phyloP scores from a whole-genome alignment of 768 basidiomycete genomes.

The Lentinus brumalis region DNA sequence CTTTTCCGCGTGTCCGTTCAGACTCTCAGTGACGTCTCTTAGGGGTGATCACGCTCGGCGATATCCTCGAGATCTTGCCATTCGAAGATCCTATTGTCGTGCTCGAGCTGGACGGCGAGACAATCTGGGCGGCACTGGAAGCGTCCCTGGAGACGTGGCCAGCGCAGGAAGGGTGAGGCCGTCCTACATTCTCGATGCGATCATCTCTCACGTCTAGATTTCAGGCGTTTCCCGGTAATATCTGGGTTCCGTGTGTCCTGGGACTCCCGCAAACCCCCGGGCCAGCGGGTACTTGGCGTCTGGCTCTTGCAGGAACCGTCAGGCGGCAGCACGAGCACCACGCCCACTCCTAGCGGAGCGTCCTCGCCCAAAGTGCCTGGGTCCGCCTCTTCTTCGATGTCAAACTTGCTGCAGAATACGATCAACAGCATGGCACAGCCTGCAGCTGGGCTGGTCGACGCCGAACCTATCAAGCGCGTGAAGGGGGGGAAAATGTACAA shows the following conservation, averaged over 20 bases:
- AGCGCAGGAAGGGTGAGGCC: slow-evolving; percentile 78
- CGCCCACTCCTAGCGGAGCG: slow-evolving; percentile 23
- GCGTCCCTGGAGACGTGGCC: slow-evolving; percentile 75
- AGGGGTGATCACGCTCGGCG: slow-evolving; percentile 80
- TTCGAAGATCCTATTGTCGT: slow-evolving; percentile 87
- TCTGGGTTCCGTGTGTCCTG: slow-evolving; percentile 84
- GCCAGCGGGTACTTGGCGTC: slow-evolving; percentile 72
- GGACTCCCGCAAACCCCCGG: slow-evolving; percentile 77
- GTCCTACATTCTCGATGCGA: not conserved
- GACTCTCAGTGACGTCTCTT: not conserved
- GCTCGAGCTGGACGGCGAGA: slow-evolving; percentile 74
- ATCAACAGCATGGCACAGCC: not conserved
- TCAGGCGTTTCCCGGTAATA: slow-evolving; percentile 84
- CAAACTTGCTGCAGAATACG: slow-evolving; percentile 21
- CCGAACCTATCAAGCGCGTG: slow-evolving; percentile 54
- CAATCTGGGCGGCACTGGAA: slow-evolving; percentile 82
- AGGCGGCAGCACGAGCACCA: slow-evolving; percentile 20
- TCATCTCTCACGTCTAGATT: not conserved
- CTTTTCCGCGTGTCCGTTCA: not conserved
- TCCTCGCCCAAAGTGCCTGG: slow-evolving; percentile 8
- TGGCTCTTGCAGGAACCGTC: slow-evolving; percentile 50
- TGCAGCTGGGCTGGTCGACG: slow-evolving; percentile 36
- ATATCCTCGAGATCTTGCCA: slow-evolving; percentile 87
- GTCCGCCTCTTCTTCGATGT: slow-evolving; percentile 23
- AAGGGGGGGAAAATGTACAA: slow-evolving; percentile 64